Evolutionary conservation across 164 flowering plant genomes (phyloP).

Genomic region (Kalanchoe fedtschenkoi): DNA sequence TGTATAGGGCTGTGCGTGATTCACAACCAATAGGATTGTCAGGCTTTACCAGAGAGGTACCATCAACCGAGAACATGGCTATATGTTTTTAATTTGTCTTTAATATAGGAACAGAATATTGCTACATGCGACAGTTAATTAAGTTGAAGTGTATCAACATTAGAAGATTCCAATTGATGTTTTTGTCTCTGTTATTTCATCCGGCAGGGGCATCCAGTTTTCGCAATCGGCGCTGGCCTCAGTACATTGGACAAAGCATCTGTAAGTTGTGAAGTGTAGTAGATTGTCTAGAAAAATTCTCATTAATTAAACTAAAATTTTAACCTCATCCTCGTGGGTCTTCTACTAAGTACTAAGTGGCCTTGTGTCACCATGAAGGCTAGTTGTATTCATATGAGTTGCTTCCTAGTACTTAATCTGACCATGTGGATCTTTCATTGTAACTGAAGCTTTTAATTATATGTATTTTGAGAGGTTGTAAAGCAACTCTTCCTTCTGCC

Average conservation of each 20-base stretch:
- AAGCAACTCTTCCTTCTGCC: slow-evolving; percentile 9
- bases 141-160: not conserved
- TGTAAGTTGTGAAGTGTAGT: slow-evolving; percentile 33
- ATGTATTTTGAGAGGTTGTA: too few species aligned
- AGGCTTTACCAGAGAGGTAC: slow-evolving; percentile 82
- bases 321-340: not conserved
- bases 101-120: not conserved
- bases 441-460: too few species aligned
- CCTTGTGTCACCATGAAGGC: too few species aligned
- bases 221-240: slow-evolving; percentile 86
- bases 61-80: not conserved
- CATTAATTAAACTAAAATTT: too few species aligned
- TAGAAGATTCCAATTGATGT: not conserved
- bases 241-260: slow-evolving; percentile 94
- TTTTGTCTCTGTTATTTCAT: not conserved
- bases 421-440: too few species aligned
- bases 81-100: not conserved
- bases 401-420: too few species aligned
- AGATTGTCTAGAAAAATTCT: not conserved
- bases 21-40: slow-evolving; percentile 82
- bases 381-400: too few species aligned
- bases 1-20: slow-evolving; percentile 74
- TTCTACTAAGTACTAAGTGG: too few species aligned
- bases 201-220: slow-evolving; percentile 79
- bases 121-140: not conserved